A percentile compares a stretch with the other conserved stretches of the same genome.
Evolutionary conservation across 2,329 filamentous ascomycete species (phyloP).

Genomic region (Tolypocladium amazonense): DNA sequence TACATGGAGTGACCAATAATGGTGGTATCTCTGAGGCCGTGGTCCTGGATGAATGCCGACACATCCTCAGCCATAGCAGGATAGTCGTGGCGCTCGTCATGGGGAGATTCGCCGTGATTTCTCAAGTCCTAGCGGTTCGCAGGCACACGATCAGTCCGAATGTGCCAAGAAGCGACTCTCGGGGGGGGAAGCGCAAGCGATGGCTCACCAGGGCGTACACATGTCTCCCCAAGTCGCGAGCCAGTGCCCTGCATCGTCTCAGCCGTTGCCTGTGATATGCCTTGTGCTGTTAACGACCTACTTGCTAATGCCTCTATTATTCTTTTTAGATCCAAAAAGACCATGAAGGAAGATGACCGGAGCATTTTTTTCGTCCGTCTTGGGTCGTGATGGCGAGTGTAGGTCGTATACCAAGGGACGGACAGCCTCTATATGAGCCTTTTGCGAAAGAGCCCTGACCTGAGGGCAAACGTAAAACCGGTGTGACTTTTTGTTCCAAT

Average conservation of each 20-base stretch:
- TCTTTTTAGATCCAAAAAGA: constrained; percentile 89
- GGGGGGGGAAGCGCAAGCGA: neutral
- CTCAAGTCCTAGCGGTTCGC: constrained; percentile 57
- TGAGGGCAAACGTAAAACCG: neutral
- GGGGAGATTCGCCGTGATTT: constrained; percentile 88
- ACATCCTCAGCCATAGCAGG: constrained; percentile 73
- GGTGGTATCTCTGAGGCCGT: constrained; percentile 58
- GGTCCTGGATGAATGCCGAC: constrained; percentile 62
- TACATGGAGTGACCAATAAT: constrained; percentile 93
- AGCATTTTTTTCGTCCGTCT: constrained; percentile 26
- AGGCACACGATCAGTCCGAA: neutral
- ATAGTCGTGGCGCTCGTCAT: constrained; percentile 69
- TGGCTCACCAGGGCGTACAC: constrained; percentile 68
- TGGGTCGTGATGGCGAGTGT: constrained; percentile 43
- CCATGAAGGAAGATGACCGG: constrained; percentile 88
- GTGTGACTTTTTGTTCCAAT: neutral
- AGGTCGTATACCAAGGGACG: constrained; percentile 51
- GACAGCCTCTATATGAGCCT: constrained; percentile 4
- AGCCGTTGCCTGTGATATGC: constrained; percentile 1
- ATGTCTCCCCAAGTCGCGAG: constrained; percentile 67
- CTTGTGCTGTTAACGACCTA: constrained; percentile 33
- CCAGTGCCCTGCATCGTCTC: constrained; percentile 50
- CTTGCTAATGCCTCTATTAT: constrained; percentile 93
- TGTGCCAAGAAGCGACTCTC: neutral
- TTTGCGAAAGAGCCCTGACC: neutral